These are phyloP conservation scores for Rhizoclosmatium globosum DNA, from an alignment of 192 early-diverging fungal genomes.

Conservation along the genomic window DNA sequence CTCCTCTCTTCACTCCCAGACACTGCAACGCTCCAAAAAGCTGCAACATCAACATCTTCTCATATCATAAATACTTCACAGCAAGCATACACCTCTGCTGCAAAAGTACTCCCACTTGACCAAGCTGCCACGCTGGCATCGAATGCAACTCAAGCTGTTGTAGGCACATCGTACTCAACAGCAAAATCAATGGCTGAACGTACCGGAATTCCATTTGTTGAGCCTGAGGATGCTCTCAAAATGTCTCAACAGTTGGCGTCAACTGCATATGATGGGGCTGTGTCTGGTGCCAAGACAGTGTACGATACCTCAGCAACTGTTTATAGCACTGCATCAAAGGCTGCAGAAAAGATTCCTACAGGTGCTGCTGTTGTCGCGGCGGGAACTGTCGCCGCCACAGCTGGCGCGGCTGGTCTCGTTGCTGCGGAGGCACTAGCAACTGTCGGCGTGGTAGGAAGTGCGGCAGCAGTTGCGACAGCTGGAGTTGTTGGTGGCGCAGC, in stretches of 20 bases:
- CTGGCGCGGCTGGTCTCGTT: neutral
- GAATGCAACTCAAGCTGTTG: neutral
- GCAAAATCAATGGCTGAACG: neutral
- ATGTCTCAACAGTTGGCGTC: neutral
- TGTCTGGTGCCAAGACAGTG: neutral
- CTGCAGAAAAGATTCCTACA: neutral
- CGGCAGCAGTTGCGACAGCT: constrained; percentile 1
- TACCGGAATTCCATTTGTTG: neutral
- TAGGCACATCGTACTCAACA: neutral
- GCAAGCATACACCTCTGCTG: constrained; percentile 5
- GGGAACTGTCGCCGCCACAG: constrained; percentile 1
- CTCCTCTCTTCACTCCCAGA: neutral
- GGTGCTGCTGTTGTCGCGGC: constrained; percentile 17
- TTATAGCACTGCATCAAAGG: neutral
- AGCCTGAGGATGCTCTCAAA: neutral
- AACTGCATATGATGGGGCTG: neutral
- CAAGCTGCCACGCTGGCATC: constrained; percentile 3
- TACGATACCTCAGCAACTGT: neutral
- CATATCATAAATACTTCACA: neutral
- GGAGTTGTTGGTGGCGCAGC: neutral
- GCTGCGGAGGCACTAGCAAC: constrained; percentile 8
- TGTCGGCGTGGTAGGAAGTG: constrained; percentile 9
- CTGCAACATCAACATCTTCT: neutral
- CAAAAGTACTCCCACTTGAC: constrained; percentile 4
- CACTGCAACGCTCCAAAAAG: neutral